Percentiles rank a stretch among this genome's conserved stretches.
These are phyloP conservation scores for Fusarium agapanthi DNA, from an alignment of 2,329 filamentous ascomycete species.

Conservation along the genomic window DNA sequence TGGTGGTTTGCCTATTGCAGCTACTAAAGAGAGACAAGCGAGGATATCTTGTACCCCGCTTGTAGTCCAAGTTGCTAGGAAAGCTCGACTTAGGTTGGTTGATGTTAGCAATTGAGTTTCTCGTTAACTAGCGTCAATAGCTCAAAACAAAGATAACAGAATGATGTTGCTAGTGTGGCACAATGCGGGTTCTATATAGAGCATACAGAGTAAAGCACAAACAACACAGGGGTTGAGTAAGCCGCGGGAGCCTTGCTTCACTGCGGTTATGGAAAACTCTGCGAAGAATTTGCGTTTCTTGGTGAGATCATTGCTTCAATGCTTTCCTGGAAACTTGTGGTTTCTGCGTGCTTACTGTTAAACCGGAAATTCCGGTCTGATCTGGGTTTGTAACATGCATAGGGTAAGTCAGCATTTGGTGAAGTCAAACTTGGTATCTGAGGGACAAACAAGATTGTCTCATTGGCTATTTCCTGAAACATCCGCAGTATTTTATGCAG, in stretches of 20 bases:
- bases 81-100: not conserved
- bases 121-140: not conserved
- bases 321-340: not conserved
- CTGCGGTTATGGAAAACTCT: too few relatives aligned
- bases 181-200: not conserved
- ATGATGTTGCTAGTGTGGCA: not conserved
- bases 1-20: slow-evolving; percentile 2
- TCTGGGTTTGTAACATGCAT: not conserved
- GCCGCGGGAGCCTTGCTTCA: not conserved
- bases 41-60: not conserved
- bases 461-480: not conserved
- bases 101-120: not conserved
- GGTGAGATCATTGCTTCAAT: not conserved
- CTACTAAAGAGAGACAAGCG: not conserved
- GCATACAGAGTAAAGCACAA: not conserved
- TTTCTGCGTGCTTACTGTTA: not conserved
- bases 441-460: not conserved
- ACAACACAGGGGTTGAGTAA: not conserved
- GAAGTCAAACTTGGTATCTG: not conserved
- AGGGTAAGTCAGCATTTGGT: not conserved
- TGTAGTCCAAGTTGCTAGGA: not conserved
- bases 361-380: not conserved
- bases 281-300: not conserved
- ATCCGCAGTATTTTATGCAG: not conserved
- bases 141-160: not conserved